Conservation (phyloP, 345 rosid species). For the Rhodamnia argentea region DNA sequence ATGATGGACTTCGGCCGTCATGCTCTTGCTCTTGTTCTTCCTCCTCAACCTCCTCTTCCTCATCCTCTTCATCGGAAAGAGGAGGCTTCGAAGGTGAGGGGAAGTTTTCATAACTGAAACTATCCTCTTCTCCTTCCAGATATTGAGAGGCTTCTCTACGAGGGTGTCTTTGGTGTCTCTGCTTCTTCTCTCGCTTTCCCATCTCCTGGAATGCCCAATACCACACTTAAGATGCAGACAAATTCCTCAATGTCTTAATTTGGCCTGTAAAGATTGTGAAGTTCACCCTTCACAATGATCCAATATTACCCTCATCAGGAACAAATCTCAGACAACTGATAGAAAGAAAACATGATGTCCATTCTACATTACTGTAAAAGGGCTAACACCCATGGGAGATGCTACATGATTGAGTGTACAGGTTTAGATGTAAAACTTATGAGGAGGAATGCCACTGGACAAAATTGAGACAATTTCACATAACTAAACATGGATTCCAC, state of each 20-base stretch:
- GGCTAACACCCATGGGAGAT: background rate
- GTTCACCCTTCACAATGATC: background rate
- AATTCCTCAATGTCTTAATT: background rate
- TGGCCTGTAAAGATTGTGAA: background rate
- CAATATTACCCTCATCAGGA: background rate
- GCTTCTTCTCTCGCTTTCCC: conserved; percentile 77
- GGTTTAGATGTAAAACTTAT: background rate
- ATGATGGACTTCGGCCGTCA: conserved; percentile 14
- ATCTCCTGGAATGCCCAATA: conserved; percentile 9
- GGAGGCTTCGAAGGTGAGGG: conserved; percentile 10
- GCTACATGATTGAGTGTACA: background rate
- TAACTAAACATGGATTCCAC: background rate
- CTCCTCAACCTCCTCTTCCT: conserved; percentile 9
- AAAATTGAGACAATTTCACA: background rate
- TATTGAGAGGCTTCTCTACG: conserved; percentile 35
- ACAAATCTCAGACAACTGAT: background rate
- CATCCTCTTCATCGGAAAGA: conserved; percentile 8
- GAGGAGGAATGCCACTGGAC: background rate
- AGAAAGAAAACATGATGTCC: background rate
- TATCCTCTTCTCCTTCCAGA: conserved; percentile 11
- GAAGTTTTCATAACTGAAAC: conserved; percentile 3
- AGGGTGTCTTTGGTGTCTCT: conserved; percentile 36
- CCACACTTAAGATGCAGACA: background rate
- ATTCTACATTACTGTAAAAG: background rate
- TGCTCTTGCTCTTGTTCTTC: conserved; percentile 4